phyloP scores from a whole-genome alignment of 345 rosid genomes.

The Orychophragmus violaceus region DNA sequence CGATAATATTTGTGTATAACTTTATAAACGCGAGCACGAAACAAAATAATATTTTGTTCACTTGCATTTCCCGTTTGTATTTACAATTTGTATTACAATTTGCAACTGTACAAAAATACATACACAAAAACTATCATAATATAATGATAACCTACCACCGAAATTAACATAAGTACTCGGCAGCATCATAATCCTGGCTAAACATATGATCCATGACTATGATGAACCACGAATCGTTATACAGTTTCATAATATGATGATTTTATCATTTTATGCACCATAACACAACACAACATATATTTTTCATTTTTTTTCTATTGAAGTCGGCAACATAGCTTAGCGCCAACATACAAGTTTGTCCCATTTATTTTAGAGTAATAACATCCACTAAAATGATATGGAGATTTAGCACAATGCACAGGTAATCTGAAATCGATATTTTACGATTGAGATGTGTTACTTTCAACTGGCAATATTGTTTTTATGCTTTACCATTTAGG shows the following conservation, averaged over 20 bases:
- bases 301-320: background rate
- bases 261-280: background rate
- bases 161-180: background rate
- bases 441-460: background rate
- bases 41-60: background rate
- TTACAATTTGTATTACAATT: no score
- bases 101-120: no score
- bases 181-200: background rate
- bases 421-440: background rate
- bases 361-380: background rate
- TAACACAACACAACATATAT: background rate
- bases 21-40: background rate
- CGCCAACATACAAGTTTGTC: background rate
- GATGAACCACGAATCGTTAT: background rate
- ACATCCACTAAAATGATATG: constrained; percentile 1
- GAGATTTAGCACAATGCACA: no score
- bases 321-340: constrained; percentile 17
- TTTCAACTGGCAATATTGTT: background rate
- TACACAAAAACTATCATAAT: no score
- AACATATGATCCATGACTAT: background rate
- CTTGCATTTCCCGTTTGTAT: background rate
- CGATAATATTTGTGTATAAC: no score
- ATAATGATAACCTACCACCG: no score
- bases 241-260: background rate
- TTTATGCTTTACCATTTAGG: background rate